These are phyloP conservation scores for Epichloe hybrida DNA, from an alignment of 2,329 filamentous ascomycete species.

Conservation along the genomic window DNA sequence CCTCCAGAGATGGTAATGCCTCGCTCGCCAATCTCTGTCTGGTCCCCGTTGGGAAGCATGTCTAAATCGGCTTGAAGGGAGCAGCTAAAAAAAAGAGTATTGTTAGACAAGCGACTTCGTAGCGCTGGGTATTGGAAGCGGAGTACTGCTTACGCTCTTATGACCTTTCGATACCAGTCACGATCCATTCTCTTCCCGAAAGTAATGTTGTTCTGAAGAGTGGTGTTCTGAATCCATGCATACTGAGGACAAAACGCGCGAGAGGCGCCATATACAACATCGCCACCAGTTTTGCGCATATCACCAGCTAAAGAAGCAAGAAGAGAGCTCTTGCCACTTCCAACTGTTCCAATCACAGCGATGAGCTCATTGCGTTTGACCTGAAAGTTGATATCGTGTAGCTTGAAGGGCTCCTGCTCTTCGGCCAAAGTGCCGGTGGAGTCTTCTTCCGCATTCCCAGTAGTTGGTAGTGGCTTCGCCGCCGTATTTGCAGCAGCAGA, in stretches of 20 bases:
- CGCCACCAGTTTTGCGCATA: constrained; percentile 71
- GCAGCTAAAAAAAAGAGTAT: constrained; percentile 35
- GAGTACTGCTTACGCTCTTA: constrained; percentile 48
- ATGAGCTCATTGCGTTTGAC: constrained; percentile 64
- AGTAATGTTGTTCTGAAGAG: constrained; percentile 74
- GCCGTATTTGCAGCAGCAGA: constrained; percentile 18
- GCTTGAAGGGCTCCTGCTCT: constrained; percentile 54
- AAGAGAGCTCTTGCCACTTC: constrained; percentile 80
- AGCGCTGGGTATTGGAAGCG: not conserved
- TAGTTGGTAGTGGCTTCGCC: constrained; percentile 18
- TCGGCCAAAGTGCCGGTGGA: constrained; percentile 43
- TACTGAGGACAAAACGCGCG: constrained; percentile 92
- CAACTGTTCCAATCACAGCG: constrained; percentile 79
- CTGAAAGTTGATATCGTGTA: constrained; percentile 53
- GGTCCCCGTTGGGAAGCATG: constrained; percentile 80
- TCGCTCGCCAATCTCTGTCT: constrained; percentile 87
- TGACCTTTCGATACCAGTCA: constrained; percentile 71
- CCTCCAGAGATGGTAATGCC: constrained; percentile 93
- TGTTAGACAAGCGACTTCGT: not conserved
- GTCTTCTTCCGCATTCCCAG: constrained; percentile 26
- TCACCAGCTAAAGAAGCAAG: constrained; percentile 83
- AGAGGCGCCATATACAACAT: constrained; percentile 62
- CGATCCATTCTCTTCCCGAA: constrained; percentile 71
- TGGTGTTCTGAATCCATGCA: constrained; percentile 93
- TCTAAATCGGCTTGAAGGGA: constrained; percentile 76